Base-by-base conservation (phyloP, 768 basidiomycete genomes). In the Pleurotus salmoneostramineus region DNA sequence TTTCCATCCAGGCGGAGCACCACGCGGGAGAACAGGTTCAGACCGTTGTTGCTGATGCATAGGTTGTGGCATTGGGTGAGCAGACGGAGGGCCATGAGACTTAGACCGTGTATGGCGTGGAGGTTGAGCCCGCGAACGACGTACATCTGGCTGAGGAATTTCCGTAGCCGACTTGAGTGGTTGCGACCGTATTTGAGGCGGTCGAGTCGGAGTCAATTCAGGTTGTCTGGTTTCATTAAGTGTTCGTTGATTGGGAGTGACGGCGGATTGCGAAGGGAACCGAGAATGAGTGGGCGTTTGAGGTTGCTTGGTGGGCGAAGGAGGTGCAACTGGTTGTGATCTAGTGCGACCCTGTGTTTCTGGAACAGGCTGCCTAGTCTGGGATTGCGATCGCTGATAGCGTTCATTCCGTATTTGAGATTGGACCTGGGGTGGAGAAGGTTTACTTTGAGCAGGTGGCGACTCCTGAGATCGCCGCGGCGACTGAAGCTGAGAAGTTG, bases 81-180 rank as follows among this genome's bases (percentile, higher is more conserved):
- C 52, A 5, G 27, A 7, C 10, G 52, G 52, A 6, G 40, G 52
- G 6, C 52, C 52, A 2, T 55, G 52, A 11, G 52, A 55, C 21
- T 17, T n/a, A n/a, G 52, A 55, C 11, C 52, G 12, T 5, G 40
- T 37, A 12, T 55, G 52, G 17, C 37, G 51, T 37, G n/a, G 35
- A 8, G 35, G 36, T 21, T 43, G 61, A 61, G 21, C 48, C 51
- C 8, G 64, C 55, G 8, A 60, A 63, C 6, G 65, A 65, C 6
- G 66, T 58, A 1, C 56, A 58, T 50, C 66, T 45, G 52, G 37
- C 52, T 42, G 40, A 15, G 17, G 17, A 4, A n/a, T 45, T 6
- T 45, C 44, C 6, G 44, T 5, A 45, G 44, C 12, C 6, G 10
- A 17, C n/a, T 45, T 45, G 12, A 45, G 44, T 14, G 44, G 44